These are phyloP conservation scores for Pestalotiopsis sp. DNA, from an alignment of 2,329 filamentous ascomycete species.

Conservation along the genomic window DNA sequence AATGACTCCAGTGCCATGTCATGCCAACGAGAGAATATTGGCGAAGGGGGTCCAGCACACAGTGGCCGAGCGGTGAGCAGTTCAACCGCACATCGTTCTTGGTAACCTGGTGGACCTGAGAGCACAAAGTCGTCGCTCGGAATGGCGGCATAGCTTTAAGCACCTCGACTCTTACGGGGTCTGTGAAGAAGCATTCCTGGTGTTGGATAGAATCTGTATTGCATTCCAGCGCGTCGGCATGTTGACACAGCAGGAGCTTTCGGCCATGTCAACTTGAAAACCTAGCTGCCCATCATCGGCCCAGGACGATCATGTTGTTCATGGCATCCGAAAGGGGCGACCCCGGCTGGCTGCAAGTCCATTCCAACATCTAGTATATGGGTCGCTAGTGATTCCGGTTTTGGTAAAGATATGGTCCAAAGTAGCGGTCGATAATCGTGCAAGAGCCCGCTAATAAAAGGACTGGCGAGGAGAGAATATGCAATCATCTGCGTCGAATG, in stretches of 20 bases:
- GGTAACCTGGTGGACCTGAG: background rate
- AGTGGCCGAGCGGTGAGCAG: background rate
- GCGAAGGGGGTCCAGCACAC: background rate
- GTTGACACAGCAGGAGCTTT: background rate
- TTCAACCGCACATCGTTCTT: background rate
- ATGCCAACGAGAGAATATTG: background rate
- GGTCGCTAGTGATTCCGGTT: background rate
- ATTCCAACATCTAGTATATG: background rate
- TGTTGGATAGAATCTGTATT: background rate
- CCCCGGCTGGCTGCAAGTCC: background rate
- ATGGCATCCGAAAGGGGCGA: background rate
- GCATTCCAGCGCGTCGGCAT: background rate
- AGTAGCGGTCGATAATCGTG: conserved; percentile 4
- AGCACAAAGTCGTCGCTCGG: background rate
- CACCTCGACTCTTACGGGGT: background rate
- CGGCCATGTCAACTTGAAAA: background rate
- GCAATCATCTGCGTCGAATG: background rate
- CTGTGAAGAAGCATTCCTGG: background rate
- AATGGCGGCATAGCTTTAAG: background rate
- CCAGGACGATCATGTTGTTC: background rate
- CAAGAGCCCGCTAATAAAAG: conserved; percentile 1
- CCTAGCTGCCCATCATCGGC: background rate
- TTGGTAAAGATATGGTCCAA: background rate
- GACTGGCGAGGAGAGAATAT: background rate
- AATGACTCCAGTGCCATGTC: background rate